Evolutionary conservation across 1,284 basidiomycete genomes (phyloP).

Genomic region (Apiotrichum gracile): DNA sequence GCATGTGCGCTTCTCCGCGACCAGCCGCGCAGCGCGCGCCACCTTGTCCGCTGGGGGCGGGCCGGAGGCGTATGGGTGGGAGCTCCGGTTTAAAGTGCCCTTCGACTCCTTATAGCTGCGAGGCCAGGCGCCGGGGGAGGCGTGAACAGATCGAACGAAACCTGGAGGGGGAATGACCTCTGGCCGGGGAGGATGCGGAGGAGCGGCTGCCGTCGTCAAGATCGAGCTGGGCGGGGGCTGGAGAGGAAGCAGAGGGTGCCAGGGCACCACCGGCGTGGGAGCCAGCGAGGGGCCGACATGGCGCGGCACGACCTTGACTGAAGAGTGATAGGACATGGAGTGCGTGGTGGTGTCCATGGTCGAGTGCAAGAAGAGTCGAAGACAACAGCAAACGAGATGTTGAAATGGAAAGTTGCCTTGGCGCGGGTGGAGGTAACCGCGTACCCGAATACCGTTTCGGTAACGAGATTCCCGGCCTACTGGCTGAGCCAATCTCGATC

Average conservation of each 20-base stretch:
- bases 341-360: no score
- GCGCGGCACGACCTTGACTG: background rate
- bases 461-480: no score
- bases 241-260: background rate
- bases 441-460: no score
- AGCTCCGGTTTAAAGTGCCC: background rate
- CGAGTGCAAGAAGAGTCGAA: no score
- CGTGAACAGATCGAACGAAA: background rate
- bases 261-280: background rate
- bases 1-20: background rate
- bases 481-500: no score
- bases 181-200: background rate
- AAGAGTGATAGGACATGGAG: background rate
- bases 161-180: background rate
- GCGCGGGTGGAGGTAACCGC: no score
- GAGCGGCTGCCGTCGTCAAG: background rate
- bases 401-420: no score
- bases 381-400: no score
- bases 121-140: slow-evolving; percentile 1
- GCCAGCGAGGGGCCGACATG: background rate
- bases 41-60: background rate
- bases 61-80: background rate
- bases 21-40: background rate
- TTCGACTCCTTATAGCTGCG: background rate
- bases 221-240: background rate